phyloP scores from a whole-genome alignment of 495 filamentous ascomycete species.

The Penicillium dipodomyicola region DNA sequence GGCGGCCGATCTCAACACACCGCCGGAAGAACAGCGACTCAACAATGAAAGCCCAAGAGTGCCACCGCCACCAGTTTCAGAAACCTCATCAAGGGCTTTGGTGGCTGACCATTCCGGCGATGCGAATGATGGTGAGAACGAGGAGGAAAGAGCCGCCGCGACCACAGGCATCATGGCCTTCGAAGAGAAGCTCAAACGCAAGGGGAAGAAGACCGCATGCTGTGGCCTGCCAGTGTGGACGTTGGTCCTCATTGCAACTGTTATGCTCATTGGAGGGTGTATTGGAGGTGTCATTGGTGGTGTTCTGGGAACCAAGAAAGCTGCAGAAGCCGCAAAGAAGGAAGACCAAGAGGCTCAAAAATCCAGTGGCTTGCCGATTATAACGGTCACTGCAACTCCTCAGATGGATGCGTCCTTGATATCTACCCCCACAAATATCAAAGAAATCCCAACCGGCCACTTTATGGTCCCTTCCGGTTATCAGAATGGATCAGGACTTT shows the following conservation, averaged over 20 bases:
- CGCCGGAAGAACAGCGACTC: slow-evolving; percentile 25
- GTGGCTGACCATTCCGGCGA: slow-evolving; percentile 19
- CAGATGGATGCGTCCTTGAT: slow-evolving; percentile 62
- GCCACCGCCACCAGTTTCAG: slow-evolving; percentile 38
- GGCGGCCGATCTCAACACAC: slow-evolving; percentile 23
- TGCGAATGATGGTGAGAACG: slow-evolving; percentile 9
- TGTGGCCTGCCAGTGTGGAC: slow-evolving; percentile 72
- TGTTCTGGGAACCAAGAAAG: slow-evolving; percentile 45
- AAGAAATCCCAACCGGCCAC: slow-evolving; percentile 60
- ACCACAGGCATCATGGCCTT: slow-evolving; percentile 44
- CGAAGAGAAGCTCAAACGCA: slow-evolving; percentile 56
- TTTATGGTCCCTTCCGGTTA: slow-evolving; percentile 60
- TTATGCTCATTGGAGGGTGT: slow-evolving; percentile 55
- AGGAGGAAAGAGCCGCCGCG: slow-evolving; percentile 14
- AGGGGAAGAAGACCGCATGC: slow-evolving; percentile 55
- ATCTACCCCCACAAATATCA: slow-evolving; percentile 55
- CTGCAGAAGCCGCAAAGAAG: slow-evolving; percentile 29
- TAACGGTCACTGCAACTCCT: slow-evolving; percentile 53
- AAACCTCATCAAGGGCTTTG: slow-evolving; percentile 45
- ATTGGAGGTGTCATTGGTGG: slow-evolving; percentile 63
- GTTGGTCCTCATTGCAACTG: slow-evolving; percentile 51
- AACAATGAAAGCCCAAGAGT: slow-evolving; percentile 21
- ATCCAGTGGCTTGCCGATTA: slow-evolving; percentile 35
- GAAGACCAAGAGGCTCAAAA: slow-evolving; percentile 12
- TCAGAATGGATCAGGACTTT: slow-evolving; percentile 60